phyloP scores from a whole-genome alignment of 139 green algal species.

The Diplosphaera chodatii region DNA sequence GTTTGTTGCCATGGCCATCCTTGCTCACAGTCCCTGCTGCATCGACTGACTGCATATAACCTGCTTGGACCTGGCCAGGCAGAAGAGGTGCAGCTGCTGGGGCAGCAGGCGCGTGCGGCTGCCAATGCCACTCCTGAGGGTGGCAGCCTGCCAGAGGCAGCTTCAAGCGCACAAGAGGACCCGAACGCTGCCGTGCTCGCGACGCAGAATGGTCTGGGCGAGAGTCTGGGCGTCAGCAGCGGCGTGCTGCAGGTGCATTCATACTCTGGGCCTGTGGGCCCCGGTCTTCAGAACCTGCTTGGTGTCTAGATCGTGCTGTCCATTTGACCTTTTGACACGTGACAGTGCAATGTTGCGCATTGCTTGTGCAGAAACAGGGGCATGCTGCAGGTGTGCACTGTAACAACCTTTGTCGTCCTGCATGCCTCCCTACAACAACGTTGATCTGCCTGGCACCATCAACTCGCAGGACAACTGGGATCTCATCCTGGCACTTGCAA shows the following conservation, averaged over 20 bases:
- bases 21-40: no score
- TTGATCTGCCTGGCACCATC: no score
- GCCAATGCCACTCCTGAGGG: not conserved
- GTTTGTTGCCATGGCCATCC: no score
- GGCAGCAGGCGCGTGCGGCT: slow-evolving; percentile 32
- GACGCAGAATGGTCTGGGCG: slow-evolving; percentile 56
- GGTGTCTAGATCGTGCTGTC: no score
- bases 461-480: slow-evolving; percentile 61
- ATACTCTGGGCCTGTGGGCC: not conserved
- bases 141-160: slow-evolving; percentile 7
- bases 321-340: no score
- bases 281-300: no score
- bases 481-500: slow-evolving; percentile 47
- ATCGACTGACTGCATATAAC: no score
- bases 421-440: no score
- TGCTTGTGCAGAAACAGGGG: no score
- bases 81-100: slow-evolving; percentile 53
- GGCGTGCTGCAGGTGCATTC: slow-evolving; percentile 48
- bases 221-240: slow-evolving; percentile 49
- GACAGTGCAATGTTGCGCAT: no score
- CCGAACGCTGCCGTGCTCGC: slow-evolving; percentile 18
- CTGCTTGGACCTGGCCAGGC: slow-evolving; percentile 21
- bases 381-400: no score
- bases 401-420: no score
- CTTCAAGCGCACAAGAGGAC: not conserved